phyloP scores from a whole-genome alignment of 768 basidiomycete genomes.

The Russula brevipes region DNA sequence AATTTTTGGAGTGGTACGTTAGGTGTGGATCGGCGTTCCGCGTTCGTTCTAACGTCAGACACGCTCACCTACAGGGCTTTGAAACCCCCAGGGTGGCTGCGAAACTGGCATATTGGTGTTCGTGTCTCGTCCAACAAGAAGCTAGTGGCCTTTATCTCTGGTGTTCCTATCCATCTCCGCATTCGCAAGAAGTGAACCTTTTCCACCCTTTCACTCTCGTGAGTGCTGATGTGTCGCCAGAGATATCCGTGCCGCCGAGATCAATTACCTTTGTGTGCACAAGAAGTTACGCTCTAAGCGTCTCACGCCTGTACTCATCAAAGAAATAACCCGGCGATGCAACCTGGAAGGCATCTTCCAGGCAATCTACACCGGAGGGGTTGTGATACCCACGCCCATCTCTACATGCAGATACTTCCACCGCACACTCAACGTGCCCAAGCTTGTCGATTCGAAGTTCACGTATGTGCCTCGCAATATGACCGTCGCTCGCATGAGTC shows the following conservation, averaged over 20 bases:
- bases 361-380: slow-evolving; percentile 94
- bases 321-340: slow-evolving; percentile 92
- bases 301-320: slow-evolving; percentile 91
- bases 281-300: slow-evolving; percentile 96
- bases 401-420: slow-evolving; percentile 90
- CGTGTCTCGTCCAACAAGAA: slow-evolving; percentile 87
- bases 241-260: slow-evolving; percentile 71
- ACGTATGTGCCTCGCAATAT: slow-evolving; percentile 79
- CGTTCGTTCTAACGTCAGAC: not conserved
- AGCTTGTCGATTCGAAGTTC: slow-evolving; percentile 87
- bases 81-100: slow-evolving; percentile 86
- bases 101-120: slow-evolving; percentile 96
- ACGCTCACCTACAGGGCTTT: slow-evolving; percentile 65
- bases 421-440: slow-evolving; percentile 84
- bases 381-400: slow-evolving; percentile 90
- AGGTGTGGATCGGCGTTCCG: no score
- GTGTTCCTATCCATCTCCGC: slow-evolving; percentile 81
- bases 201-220: not conserved
- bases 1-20: slow-evolving; percentile 84
- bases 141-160: slow-evolving; percentile 94
- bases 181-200: slow-evolving; percentile 71
- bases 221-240: slow-evolving; percentile 37
- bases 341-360: slow-evolving; percentile 90
- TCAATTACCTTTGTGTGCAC: slow-evolving; percentile 97
- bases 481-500: slow-evolving; percentile 90